phyloP scores from a whole-genome alignment of 805 yeast species.

The Kodamaea laetipori region DNA sequence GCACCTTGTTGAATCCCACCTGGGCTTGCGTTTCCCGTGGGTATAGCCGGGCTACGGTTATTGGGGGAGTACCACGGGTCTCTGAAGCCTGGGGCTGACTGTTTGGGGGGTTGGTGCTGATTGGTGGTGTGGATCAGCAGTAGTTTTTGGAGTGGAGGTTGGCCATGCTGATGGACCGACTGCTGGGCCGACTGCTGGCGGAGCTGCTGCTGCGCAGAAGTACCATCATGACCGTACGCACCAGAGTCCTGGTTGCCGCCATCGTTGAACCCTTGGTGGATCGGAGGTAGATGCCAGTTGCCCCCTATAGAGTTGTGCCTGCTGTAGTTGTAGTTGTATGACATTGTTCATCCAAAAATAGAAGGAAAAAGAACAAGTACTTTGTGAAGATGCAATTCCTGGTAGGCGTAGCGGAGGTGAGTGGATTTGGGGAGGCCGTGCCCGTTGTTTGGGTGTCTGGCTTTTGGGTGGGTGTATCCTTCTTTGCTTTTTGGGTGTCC shows the following conservation, averaged over 20 bases:
- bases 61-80: constrained; percentile 45
- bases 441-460: too few species aligned
- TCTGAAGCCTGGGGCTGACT: constrained; percentile 34
- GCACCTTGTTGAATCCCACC: constrained; percentile 12
- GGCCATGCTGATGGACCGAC: constrained; percentile 5
- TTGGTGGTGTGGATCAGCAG: constrained; percentile 4
- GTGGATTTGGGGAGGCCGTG: background rate
- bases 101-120: constrained; percentile 5
- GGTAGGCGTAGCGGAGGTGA: background rate
- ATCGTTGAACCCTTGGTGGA: constrained; percentile 22
- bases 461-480: too few species aligned
- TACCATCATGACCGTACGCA: background rate
- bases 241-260: background rate
- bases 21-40: background rate
- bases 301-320: constrained; percentile 44
- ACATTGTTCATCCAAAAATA: constrained; percentile 20
- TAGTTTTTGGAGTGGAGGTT: constrained; percentile 2
- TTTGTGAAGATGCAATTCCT: background rate
- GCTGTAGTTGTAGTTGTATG: constrained; percentile 34
- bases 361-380: constrained; percentile 2
- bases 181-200: constrained; percentile 9
- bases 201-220: constrained; percentile 9
- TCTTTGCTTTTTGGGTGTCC: too few species aligned
- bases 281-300: constrained; percentile 37
- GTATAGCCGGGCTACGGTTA: constrained; percentile 9